Evolutionary conservation across 169 alveolate genomes (phyloP), one percentile per base, ranked within the genome.

Genomic region (Cryptosporidium sp.): DNA sequence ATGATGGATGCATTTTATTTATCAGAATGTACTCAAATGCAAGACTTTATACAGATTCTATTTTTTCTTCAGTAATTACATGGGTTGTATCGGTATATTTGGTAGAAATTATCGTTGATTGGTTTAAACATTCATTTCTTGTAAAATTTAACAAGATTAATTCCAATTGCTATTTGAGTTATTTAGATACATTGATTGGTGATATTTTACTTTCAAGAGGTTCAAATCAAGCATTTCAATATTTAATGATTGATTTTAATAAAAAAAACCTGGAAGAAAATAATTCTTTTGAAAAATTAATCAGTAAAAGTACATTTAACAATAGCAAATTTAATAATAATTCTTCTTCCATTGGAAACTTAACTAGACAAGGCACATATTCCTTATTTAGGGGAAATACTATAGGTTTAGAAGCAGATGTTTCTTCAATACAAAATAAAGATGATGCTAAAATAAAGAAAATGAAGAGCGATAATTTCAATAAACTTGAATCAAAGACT

Each of bases 1-100:
- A 93, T 62, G 98, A 96, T 72, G 97, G 95, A 37, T 92, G 94
- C 56, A 93, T 95, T 58, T 96, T 96, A 44, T 93, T 94, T 86
- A 91, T 96, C 72, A 94, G 94, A 69, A 93, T 96, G 96, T 94
- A 95, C 65, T 93, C 96, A 16, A 92, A 80, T 16, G 85, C 93
- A 42, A 75, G 92, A 21, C 70, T 80, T 35, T 51, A 71, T 21
- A 31, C 62, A 21, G 68, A 48, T 45, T 67, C 85, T 1, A 48
- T 61, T 18, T 94, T 92, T 56, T 44, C 93, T 10, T 61, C 89
- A 21, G 89, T 80, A 14, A 45, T 65, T 10, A 65, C 69, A 0
- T 80, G 96, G 96, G 92, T 94, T 80, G 75, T 85, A 39, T 69
- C 91, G 52, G 94, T 95, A 61, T 85, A 92, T 65, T 69, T 93